Percentiles rank a stretch among this genome's conserved stretches.
Evolutionary conservation across 2,329 filamentous ascomycete genomes (phyloP).

Genomic region (Alternaria sp.): DNA sequence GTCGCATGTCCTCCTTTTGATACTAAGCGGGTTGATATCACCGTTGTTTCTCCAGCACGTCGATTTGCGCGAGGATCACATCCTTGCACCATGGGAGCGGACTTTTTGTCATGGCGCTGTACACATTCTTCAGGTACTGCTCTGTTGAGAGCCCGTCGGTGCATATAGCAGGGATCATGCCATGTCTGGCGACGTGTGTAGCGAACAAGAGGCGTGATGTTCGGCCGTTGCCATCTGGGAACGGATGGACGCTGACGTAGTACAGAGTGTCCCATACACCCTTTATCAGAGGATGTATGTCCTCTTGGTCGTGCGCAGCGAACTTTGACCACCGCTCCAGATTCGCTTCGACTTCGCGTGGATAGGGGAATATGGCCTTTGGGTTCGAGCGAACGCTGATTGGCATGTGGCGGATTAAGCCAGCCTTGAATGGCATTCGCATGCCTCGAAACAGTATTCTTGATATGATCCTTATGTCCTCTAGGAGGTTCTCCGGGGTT

Average conservation of each 20-base stretch:
- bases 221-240: background rate
- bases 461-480: background rate
- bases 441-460: background rate
- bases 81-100: background rate
- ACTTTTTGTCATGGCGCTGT: background rate
- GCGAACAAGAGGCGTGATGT: background rate
- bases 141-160: background rate
- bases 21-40: background rate
- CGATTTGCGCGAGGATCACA: background rate
- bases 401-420: background rate
- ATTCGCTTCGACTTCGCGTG: background rate
- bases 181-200: background rate
- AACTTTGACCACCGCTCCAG: background rate
- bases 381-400: background rate
- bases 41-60: background rate
- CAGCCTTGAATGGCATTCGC: background rate
- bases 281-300: background rate
- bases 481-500: background rate
- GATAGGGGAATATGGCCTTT: background rate
- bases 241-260: background rate
- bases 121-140: background rate
- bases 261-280: background rate
- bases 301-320: background rate
- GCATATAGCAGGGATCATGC: background rate
- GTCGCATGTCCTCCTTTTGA: background rate